Evolutionary conservation across 2,329 filamentous ascomycete genomes (phyloP), one percentile per base, ranked within the genome.

Genomic region (Aspergillus nomiae): DNA sequence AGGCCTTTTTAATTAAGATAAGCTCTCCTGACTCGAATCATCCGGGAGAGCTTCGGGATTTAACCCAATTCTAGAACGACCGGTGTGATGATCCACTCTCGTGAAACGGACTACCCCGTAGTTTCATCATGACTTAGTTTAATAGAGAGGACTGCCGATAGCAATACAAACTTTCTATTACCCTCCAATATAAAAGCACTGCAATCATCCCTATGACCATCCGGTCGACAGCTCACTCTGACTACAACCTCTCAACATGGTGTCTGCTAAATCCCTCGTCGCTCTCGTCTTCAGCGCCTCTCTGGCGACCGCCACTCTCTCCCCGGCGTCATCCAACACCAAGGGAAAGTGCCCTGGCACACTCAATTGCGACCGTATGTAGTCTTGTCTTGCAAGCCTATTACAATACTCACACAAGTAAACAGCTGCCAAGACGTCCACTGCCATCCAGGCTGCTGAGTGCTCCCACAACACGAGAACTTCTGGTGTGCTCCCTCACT

Each of bases 381-480:
- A 3, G 2, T 36, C 9, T 12, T 32, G 4, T 14, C 19, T 19
- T 43, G 26, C 3, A 19, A 21, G 5, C 4, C 16, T 21, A 4
- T 55, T 19, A 1, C 7, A 6, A 14, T 36, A 30, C 28, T 32
- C 5, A 50, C 45, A 19, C 34, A 10, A n/a, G 7, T 21, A 10
- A 16, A 56, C 55, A 77, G 74, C 74, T 16, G 63, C 73, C 56
- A 76, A 77, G 64, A 66, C 69, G 5, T 78, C 76, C 46, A 77
- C 60, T 5, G 71, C 74, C 16, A 79, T 79, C 64, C 77, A 79
- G 60, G 76, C 76, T 6, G 75, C 76, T 19, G 77, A 79, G 62
- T 78, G 77, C 67, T 70, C 74, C 26, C 71, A 79, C 72, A 79
- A 78, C 70, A 79, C 76, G 8, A 73, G 77, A 19, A 71, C 71